Conservation (phyloP, 1,284 basidiomycete genomes). For the Cutaneotrichosporon mucoides region DNA sequence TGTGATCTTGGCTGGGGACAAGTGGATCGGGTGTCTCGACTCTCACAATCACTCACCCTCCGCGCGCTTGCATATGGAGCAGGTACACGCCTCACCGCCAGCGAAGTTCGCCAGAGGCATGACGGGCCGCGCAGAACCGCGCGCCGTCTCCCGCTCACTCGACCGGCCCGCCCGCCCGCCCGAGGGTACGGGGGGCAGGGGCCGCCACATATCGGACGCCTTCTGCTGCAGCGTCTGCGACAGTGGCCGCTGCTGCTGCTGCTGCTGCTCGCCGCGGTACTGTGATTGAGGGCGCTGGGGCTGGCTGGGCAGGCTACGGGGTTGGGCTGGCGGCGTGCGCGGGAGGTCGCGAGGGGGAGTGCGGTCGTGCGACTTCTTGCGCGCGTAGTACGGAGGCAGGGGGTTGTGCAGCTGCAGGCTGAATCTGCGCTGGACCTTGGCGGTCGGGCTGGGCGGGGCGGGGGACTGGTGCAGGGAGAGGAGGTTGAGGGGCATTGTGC, state of each 20-base stretch:
- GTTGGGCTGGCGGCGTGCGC: background rate
- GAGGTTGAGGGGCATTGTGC: background rate
- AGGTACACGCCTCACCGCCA: background rate
- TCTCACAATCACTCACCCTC: background rate
- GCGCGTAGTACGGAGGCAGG: background rate
- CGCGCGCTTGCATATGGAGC: background rate
- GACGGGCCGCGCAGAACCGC: too few species aligned
- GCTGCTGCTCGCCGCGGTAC: too few species aligned
- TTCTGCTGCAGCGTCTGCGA: too few species aligned
- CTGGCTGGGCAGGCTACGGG: background rate
- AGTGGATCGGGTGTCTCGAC: background rate
- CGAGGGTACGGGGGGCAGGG: too few species aligned
- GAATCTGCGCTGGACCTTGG: background rate
- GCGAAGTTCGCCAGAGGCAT: too few species aligned
- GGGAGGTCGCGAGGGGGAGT: too few species aligned
- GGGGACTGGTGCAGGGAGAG: background rate
- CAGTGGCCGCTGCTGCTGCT: too few species aligned
- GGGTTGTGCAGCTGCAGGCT: slow-evolving; percentile 2
- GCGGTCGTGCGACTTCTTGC: too few species aligned
- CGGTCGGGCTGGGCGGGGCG: background rate
- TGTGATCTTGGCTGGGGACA: background rate
- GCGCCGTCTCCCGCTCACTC: too few species aligned
- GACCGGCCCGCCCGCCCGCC: too few species aligned
- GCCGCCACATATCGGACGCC: too few species aligned
- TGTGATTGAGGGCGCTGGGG: background rate